These are phyloP conservation scores for Babesia bovis DNA, from an alignment of 169 alveolate species.

Conservation along the genomic window DNA sequence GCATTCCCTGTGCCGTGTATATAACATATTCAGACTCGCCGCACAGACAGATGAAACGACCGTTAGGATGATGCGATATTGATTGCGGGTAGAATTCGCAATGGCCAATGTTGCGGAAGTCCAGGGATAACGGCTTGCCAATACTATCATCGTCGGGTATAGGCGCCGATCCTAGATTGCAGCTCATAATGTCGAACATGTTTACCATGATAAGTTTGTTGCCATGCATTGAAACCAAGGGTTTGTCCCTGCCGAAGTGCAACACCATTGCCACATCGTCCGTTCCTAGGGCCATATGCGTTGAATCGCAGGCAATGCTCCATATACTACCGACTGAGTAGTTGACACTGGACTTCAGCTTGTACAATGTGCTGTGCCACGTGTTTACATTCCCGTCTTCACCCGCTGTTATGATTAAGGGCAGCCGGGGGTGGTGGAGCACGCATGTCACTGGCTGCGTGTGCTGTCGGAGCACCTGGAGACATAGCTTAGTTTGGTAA, in stretches of 20 bases:
- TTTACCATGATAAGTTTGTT: constrained; percentile 93
- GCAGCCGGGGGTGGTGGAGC: constrained; percentile 91
- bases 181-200: constrained; percentile 90
- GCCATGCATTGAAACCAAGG: constrained; percentile 91
- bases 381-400: constrained; percentile 95
- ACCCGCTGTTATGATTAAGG: constrained; percentile 91
- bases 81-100: constrained; percentile 92
- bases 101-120: constrained; percentile 77
- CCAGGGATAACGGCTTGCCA: constrained; percentile 63
- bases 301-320: constrained; percentile 84
- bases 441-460: constrained; percentile 90
- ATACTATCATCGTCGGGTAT: constrained; percentile 37
- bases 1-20: constrained; percentile 90
- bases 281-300: constrained; percentile 82
- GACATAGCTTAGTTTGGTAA: constrained; percentile 95
- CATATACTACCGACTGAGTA: constrained; percentile 93
- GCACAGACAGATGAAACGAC: constrained; percentile 93
- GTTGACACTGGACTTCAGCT: constrained; percentile 90
- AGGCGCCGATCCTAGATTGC: constrained; percentile 75
- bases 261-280: constrained; percentile 91
- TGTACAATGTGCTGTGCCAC: constrained; percentile 94
- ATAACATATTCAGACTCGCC: constrained; percentile 97
- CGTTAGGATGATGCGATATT: constrained; percentile 94
- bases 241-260: constrained; percentile 95
- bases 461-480: constrained; percentile 94